phyloP scores from a whole-genome alignment of 768 basidiomycete genomes.

The Rhodotorula sphaerocarpa region DNA sequence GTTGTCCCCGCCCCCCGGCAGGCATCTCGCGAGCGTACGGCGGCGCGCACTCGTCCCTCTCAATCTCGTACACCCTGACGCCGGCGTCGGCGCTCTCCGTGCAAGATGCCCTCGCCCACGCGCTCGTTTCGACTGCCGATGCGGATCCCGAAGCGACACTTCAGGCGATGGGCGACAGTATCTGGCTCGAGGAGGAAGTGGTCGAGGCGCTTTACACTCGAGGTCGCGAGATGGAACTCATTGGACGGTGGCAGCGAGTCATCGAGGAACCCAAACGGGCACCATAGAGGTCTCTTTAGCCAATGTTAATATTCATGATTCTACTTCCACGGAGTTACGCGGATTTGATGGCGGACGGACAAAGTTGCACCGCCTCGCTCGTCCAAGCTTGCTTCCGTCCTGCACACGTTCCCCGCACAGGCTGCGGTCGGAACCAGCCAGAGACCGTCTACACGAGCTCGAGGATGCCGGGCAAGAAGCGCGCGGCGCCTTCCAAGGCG shows the following conservation, averaged over 20 bases:
- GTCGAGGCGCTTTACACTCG: slow-evolving; percentile 60
- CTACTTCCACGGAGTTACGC: too few relatives aligned
- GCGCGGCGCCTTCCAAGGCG: slow-evolving; percentile 9
- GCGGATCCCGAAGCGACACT: slow-evolving; percentile 5
- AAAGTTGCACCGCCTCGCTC: not conserved
- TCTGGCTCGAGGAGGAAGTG: slow-evolving; percentile 51
- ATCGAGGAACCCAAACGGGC: not conserved
- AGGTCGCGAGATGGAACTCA: slow-evolving; percentile 49
- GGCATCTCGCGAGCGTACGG: slow-evolving; percentile 59
- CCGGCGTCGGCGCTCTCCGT: slow-evolving; percentile 47
- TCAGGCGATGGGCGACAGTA: slow-evolving; percentile 11
- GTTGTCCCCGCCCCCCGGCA: not conserved
- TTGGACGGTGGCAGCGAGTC: slow-evolving; percentile 48
- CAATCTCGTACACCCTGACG: slow-evolving; percentile 72
- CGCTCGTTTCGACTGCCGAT: not conserved
- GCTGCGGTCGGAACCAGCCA: too few relatives aligned
- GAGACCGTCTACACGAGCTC: not conserved
- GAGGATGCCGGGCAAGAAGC: slow-evolving; percentile 27
- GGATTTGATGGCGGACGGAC: too few relatives aligned
- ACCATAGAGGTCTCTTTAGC: too few relatives aligned
- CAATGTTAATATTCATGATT: too few relatives aligned
- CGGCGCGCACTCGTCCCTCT: slow-evolving; percentile 80
- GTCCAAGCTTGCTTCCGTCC: not conserved
- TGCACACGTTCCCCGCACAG: too few relatives aligned
- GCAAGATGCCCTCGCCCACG: slow-evolving; percentile 9